A percentile compares a stretch with the other conserved stretches of the same genome.
These are phyloP conservation scores for Ilyonectria destructans DNA, from an alignment of 2,329 filamentous ascomycete species.

Conservation along the genomic window DNA sequence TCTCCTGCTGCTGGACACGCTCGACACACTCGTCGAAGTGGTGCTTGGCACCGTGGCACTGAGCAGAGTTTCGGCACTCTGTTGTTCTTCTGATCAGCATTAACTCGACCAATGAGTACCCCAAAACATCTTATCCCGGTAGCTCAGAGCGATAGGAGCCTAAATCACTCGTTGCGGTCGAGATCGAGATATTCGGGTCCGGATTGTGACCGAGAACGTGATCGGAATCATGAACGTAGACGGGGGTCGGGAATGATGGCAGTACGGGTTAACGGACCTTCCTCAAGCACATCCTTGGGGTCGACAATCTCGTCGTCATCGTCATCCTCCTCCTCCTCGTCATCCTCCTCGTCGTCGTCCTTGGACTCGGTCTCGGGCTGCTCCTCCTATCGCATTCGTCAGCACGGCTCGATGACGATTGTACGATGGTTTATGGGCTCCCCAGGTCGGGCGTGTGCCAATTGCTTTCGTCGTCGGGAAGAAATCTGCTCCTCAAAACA, in stretches of 20 bases:
- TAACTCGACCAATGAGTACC: constrained; percentile 20
- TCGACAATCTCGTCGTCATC: constrained; percentile 90
- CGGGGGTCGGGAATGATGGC: neutral
- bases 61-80: constrained; percentile 92
- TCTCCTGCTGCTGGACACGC: constrained; percentile 80
- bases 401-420: constrained; percentile 29
- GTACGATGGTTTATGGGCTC: constrained; percentile 17
- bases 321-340: constrained; percentile 67
- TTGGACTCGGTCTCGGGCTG: constrained; percentile 71
- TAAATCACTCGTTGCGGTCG: constrained; percentile 41
- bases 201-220: neutral
- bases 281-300: constrained; percentile 89
- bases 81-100: constrained; percentile 49
- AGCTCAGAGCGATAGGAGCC: constrained; percentile 32
- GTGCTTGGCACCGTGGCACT: constrained; percentile 93
- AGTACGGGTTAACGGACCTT: constrained; percentile 77
- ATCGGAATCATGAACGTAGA: neutral
- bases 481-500: constrained; percentile 36
- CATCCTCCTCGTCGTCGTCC: constrained; percentile 51
- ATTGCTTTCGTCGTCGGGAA: constrained; percentile 38
- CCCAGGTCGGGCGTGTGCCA: constrained; percentile 21
- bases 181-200: constrained; percentile 15
- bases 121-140: constrained; percentile 20
- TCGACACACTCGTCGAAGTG: constrained; percentile 99
- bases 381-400: constrained; percentile 54